Evolutionary conservation across 495 filamentous ascomycete species (phyloP), one percentile per base, ranked within the genome.

Genomic region (Hypoxylon lienhwacheense): DNA sequence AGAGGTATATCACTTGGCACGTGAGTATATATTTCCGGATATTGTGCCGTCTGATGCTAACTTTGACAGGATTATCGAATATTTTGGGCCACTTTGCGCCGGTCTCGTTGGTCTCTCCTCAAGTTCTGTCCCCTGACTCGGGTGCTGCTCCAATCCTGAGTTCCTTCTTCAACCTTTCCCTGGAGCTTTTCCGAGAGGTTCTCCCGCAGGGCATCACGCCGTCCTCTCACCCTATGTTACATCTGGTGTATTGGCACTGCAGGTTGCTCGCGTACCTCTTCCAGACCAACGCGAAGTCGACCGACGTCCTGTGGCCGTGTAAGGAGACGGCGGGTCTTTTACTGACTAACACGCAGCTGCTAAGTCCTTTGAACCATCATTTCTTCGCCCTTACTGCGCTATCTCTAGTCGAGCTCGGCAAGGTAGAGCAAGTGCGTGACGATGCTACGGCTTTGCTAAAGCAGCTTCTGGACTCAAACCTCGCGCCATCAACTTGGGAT

Each of bases 191-290:
- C 35, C 70, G 74, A 6, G 73, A 75, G 55, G 58, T 71, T 42
- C 67, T 82, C n/a, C 72, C 77, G 3, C 35, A 58, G 11, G 59
- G 63, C 6, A 58, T 71, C 50, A 71, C 59, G 2, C 66, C 58
- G 10, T 59, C 60, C 15, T 71, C 67, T 50, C 66, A 72, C 39
- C 75, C 71, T 25, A 66, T 87, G 7, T 73, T 90, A 24, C 75
- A 83, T 41, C 79, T 92, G 31, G 78, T 83, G 2, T 92, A 90
- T 68, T 88, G 87, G 82, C 87, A 90, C 54, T 67, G 82, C 37
- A 80, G 82, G 29, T 73, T 91, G 8, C 70, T 91, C 70, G 81
- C 51, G 54, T 82, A 74, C 72, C 81, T 70, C 70, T 75, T 65
- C 66, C 81, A 61, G 68, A 81, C 59, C 73, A 78, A 50, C 4